Base-by-base conservation (phyloP, 139 green algal genomes). In the Chlorella sp. region DNA sequence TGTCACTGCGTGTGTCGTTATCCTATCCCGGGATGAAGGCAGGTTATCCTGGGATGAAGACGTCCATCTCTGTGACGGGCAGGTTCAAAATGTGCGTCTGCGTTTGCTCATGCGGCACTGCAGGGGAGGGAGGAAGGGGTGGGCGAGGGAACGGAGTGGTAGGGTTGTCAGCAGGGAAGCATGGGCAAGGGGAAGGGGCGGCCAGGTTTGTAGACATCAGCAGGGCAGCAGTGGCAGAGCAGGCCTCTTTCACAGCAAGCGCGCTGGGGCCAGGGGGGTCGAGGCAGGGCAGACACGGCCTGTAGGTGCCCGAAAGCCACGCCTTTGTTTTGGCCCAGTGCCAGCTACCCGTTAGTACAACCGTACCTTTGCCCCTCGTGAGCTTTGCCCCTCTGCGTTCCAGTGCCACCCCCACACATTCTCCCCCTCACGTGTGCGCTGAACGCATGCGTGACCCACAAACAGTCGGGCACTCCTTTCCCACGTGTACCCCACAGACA, bases 51-150 rank as follows among this genome's bases (percentile, higher is more conserved):
- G 96, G 90, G 1, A 97, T 78, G 40, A 89, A 98, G 36, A 94
- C 93, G 85, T 98, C 96, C 96, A 98, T 97, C 80, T 96, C 81
- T n/a, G 86, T 76, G 15, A 96, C 83, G 3, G 94, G 87, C 88
- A 95, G 71, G 91, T 99, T 99, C 3, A 99, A 77, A 2, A 89
- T 12, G n/a, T 61, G 89, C 7, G 78, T 93, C 32, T 89, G 32
- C 24, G 97, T 92, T 1, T 95, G 86, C 14, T 96, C 90, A 94
- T 94, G 97, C 3, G 95, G 91, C 68, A 98, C 94, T 87, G 83
- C 83, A 39, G 28, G 42, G 11, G 24, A n/a, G 57, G 79, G 40
- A 71, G 53, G 22, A n/a, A n/a, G n/a, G n/a, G n/a, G n/a, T n/a
- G 26, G 7, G 21, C 40, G 18, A n/a, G 36, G 36, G 34, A 0